Percentiles rank a stretch among this genome's conserved stretches.
Conservation (phyloP, 2,329 filamentous ascomycete genomes). For the Fusarium sacchari region DNA sequence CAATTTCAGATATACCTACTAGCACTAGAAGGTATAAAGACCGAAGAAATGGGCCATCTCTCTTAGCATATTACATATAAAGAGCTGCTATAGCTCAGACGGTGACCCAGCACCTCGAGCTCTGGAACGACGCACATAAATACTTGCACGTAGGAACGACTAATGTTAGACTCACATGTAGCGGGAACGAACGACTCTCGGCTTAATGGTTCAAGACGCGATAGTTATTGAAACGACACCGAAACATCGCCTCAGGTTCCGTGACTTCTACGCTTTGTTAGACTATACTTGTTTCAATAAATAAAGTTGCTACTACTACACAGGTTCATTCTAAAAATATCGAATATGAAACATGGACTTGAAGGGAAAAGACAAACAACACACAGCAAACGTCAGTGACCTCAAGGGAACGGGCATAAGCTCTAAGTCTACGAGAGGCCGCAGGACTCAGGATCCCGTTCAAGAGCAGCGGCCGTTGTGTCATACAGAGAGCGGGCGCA, state of each 20-base stretch:
- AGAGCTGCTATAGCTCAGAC: background rate
- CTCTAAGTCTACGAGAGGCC: background rate
- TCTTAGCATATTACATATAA: background rate
- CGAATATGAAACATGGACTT: background rate
- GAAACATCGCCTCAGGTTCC: background rate
- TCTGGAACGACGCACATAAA: background rate
- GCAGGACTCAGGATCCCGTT: background rate
- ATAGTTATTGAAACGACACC: background rate
- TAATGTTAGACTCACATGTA: no score
- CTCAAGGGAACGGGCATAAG: background rate
- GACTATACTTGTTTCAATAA: background rate
- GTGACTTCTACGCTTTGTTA: background rate
- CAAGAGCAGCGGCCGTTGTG: background rate
- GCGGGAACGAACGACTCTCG: background rate
- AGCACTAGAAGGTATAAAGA: fast-evolving
- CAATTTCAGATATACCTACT: fast-evolving
- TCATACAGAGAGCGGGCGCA: background rate
- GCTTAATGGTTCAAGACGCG: background rate
- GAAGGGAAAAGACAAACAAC: background rate
- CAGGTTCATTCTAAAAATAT: background rate
- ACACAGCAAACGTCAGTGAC: background rate
- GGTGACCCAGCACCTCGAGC: background rate
- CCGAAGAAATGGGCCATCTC: fast-evolving
- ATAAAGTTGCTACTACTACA: background rate
- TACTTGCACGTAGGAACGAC: background rate